Conservation (phyloP, 225 moss, liverwort and hornwort genomes). For the Polytrichum commune region DNA sequence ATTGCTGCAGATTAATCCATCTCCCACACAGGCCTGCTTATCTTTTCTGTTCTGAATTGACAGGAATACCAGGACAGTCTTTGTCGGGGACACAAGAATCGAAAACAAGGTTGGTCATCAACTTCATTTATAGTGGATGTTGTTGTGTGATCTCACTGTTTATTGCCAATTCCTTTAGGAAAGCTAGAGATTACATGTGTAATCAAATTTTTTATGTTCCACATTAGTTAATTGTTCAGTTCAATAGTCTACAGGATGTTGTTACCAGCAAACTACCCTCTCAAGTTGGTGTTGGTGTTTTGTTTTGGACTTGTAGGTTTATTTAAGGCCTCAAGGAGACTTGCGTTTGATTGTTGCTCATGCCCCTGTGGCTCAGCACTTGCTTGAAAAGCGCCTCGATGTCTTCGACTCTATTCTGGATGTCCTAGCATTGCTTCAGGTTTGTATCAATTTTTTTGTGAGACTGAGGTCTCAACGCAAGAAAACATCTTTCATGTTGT, state of each 20-base stretch:
- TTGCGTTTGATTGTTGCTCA: slow-evolving; percentile 89
- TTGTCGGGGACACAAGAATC: slow-evolving; percentile 72
- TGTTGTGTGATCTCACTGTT: not conserved
- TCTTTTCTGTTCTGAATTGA: not conserved
- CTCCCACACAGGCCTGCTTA: not conserved
- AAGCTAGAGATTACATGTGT: too few species aligned
- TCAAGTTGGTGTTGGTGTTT: too few species aligned
- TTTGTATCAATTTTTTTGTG: slow-evolving; percentile 7
- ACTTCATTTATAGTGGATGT: not conserved
- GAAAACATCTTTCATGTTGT: too few species aligned
- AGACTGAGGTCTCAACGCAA: too few species aligned
- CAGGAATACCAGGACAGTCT: slow-evolving; percentile 61
- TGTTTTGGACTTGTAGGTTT: slow-evolving; percentile 60
- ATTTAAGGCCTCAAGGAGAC: slow-evolving; percentile 84
- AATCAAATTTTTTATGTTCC: too few species aligned
- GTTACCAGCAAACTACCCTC: too few species aligned
- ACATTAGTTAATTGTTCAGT: too few species aligned
- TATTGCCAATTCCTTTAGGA: too few species aligned
- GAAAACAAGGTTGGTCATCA: slow-evolving; percentile 56
- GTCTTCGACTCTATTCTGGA: slow-evolving; percentile 70
- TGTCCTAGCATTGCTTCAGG: slow-evolving; percentile 77
- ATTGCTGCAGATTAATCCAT: not conserved
- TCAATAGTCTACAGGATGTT: too few species aligned
- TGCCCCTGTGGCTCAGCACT: slow-evolving; percentile 60
- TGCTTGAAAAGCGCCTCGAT: slow-evolving; percentile 66